These are phyloP conservation scores for Coemansia sp. DNA, from an alignment of 192 early-diverging fungal genomes.

Conservation along the genomic window DNA sequence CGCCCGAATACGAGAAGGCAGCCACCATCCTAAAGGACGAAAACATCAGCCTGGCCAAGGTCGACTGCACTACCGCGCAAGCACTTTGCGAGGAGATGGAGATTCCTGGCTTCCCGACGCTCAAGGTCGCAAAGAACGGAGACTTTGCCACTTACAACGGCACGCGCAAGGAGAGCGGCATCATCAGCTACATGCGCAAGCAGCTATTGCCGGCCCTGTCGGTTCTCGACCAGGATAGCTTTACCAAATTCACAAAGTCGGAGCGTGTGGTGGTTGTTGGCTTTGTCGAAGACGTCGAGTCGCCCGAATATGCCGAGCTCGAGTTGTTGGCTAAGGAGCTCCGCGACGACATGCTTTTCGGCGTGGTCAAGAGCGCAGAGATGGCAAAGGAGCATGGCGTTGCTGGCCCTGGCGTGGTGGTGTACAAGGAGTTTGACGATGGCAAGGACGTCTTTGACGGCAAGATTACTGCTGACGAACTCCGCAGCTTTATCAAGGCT, in stretches of 20 bases:
- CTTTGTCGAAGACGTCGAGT: conserved; percentile 67
- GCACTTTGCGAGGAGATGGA: conserved; percentile 81
- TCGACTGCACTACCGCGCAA: conserved; percentile 92
- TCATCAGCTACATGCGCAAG: conserved; percentile 94
- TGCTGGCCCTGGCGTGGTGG: conserved; percentile 67
- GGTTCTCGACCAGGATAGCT: conserved; percentile 65
- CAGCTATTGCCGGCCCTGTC: conserved; percentile 85
- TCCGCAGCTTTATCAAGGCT: conserved; percentile 74
- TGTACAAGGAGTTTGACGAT: conserved; percentile 94
- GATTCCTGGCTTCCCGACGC: conserved; percentile 89
- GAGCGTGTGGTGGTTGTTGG: conserved; percentile 93
- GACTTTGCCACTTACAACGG: conserved; percentile 78
- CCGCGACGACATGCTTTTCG: conserved; percentile 89
- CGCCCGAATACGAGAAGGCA: conserved; percentile 93
- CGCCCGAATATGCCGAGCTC: conserved; percentile 68
- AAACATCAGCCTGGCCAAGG: conserved; percentile 85
- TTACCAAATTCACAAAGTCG: conserved; percentile 75
- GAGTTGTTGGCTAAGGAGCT: conserved; percentile 72
- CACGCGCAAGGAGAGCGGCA: conserved; percentile 81
- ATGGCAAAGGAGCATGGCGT: conserved; percentile 60
- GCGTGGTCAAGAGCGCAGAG: conserved; percentile 69
- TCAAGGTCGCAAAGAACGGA: conserved; percentile 87
- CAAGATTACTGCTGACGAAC: conserved; percentile 58
- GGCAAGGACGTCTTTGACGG: conserved; percentile 73
- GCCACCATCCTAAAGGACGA: conserved; percentile 82